These are phyloP conservation scores for Gossypium bickii DNA, from an alignment of 345 rosid species.

Conservation along the genomic window DNA sequence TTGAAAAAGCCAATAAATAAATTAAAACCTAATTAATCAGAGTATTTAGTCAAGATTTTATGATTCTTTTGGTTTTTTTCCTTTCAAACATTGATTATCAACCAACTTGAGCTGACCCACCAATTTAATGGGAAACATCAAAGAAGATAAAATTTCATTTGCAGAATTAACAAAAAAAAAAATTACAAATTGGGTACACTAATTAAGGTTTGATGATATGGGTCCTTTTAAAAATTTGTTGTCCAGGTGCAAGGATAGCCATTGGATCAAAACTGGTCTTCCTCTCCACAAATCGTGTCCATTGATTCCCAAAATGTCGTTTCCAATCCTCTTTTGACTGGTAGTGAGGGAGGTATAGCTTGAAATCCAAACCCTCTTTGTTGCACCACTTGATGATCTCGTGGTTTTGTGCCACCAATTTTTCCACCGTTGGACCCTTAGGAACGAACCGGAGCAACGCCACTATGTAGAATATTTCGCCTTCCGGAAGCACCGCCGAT, in stretches of 20 bases:
- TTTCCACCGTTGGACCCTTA: slow-evolving; percentile 33
- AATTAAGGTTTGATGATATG: slow-evolving; percentile 19
- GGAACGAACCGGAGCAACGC: slow-evolving; percentile 70
- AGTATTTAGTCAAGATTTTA: neutral
- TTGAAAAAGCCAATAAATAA: neutral
- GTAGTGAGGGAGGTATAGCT: slow-evolving; percentile 84
- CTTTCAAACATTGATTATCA: neutral
- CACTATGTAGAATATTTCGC: slow-evolving; percentile 77
- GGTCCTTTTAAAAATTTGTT: slow-evolving; percentile 60
- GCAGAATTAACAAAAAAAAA: neutral
- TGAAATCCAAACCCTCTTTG: slow-evolving; percentile 55
- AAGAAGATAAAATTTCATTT: neutral
- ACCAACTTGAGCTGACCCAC: slow-evolving; percentile 4
- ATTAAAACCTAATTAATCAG: neutral
- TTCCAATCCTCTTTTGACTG: slow-evolving; percentile 71
- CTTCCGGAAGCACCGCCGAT: slow-evolving; percentile 64
- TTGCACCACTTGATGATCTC: slow-evolving; percentile 58
- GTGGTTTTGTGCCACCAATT: slow-evolving; percentile 55
- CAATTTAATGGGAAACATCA: neutral
- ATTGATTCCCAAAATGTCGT: slow-evolving; percentile 71
- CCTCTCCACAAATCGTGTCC: slow-evolving; percentile 63
- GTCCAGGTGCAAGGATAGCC: slow-evolving; percentile 95
- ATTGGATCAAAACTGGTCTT: slow-evolving; percentile 67
- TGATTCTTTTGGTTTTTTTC: neutral
- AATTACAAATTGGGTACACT: neutral